phyloP scores from a whole-genome alignment of 352 stramenopile species.

The Pythium sp. region DNA sequence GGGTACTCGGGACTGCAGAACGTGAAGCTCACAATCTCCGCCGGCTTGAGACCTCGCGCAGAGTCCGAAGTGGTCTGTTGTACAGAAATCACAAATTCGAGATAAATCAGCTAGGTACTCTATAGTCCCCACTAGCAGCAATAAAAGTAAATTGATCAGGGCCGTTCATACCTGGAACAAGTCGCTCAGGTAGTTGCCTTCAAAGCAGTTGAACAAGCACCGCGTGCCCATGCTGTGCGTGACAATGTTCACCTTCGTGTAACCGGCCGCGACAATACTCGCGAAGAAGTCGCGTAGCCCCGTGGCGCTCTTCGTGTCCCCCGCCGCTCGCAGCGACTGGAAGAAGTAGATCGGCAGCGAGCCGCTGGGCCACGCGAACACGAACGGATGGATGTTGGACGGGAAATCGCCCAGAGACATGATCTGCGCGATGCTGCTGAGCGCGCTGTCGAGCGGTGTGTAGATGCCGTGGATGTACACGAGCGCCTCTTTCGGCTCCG shows the following conservation, averaged over 20 bases:
- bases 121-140: background rate
- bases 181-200: constrained; percentile 13
- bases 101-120: background rate
- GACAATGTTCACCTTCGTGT: constrained; percentile 25
- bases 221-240: constrained; percentile 26
- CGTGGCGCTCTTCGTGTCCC: constrained; percentile 12
- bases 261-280: constrained; percentile 23
- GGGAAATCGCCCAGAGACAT: constrained; percentile 23
- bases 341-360: constrained; percentile 20
- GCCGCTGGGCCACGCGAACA: constrained; percentile 25
- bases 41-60: constrained; percentile 4
- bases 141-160: too few relatives aligned
- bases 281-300: constrained; percentile 21
- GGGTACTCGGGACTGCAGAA: constrained; percentile 67
- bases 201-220: constrained; percentile 20
- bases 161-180: constrained; percentile 15
- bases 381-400: constrained; percentile 21
- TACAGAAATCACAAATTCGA: background rate
- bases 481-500: constrained; percentile 17
- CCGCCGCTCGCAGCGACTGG: constrained; percentile 14
- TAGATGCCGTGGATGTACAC: constrained; percentile 26
- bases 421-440: constrained; percentile 24
- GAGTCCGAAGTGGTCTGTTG: constrained; percentile 13
- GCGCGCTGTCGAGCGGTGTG: constrained; percentile 18
- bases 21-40: constrained; percentile 29